Conservation (phyloP, 768 basidiomycete species). For the Neoboletus subvelutipes region DNA sequence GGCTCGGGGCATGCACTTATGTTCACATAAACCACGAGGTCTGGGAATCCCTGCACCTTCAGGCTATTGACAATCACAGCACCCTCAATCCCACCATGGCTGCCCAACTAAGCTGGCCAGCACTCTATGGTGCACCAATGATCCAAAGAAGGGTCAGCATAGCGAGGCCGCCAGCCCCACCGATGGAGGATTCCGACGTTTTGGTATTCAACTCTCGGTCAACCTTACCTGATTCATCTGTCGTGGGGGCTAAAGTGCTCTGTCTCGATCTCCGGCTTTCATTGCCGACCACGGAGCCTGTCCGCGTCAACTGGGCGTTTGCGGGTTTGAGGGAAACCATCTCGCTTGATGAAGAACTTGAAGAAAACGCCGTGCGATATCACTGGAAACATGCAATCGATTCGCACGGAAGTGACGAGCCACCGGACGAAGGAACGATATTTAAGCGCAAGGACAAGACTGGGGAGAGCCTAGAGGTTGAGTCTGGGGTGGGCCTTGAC, state of each 20-base stretch:
- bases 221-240: conserved; percentile 1
- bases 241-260: conserved; percentile 3
- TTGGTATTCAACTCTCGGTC: conserved; percentile 21
- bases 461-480: conserved; percentile 14
- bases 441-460: not conserved
- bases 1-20: not conserved
- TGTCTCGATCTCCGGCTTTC: conserved; percentile 21
- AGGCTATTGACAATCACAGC: not conserved
- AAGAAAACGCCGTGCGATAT: conserved; percentile 7
- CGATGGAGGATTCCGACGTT: conserved; percentile 20
- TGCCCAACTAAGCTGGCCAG: not conserved
- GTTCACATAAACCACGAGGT: not conserved
- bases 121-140: conserved; percentile 10
- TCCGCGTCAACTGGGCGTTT: conserved; percentile 15
- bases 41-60: not conserved
- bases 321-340: conserved; percentile 15
- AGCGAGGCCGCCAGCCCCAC: conserved; percentile 9
- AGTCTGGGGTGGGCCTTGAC: conserved; percentile 13
- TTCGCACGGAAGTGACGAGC: conserved; percentile 11
- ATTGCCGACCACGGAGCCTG: not conserved
- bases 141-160: conserved; percentile 14
- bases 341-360: not conserved
- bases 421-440: conserved; percentile 16
- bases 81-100: not conserved
- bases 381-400: conserved; percentile 19